Percentiles rank a stretch among this genome's conserved stretches.
phyloP scores from a whole-genome alignment of 306 rosid species.

The Malus sylvestris region DNA sequence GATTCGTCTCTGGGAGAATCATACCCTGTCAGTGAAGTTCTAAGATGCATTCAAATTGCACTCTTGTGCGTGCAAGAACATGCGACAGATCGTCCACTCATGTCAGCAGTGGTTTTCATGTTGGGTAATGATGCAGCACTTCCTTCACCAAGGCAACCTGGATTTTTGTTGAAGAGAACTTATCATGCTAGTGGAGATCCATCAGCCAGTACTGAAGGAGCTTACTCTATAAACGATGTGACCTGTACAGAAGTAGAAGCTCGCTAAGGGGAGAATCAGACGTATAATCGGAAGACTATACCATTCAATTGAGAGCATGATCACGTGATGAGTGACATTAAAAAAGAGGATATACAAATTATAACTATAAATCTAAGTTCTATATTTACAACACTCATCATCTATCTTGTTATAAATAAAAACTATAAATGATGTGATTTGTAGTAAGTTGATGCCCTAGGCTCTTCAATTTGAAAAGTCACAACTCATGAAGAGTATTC shows the following conservation, averaged over 20 bases:
- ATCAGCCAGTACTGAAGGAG: neutral
- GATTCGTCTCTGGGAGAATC: neutral
- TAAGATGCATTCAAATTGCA: neutral
- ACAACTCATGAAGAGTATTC: too few species aligned
- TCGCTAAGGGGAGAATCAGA: too few species aligned
- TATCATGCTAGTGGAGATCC: neutral
- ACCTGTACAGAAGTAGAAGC: neutral
- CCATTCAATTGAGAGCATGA: too few species aligned
- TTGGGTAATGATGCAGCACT: conserved; percentile 20
- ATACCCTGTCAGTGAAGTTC: neutral
- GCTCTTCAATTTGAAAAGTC: too few species aligned
- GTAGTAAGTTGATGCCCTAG: too few species aligned
- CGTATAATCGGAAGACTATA: too few species aligned
- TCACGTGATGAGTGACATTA: too few species aligned
- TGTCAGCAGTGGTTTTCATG: conserved; percentile 33
- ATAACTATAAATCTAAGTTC: too few species aligned
- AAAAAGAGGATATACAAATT: too few species aligned
- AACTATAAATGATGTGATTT: too few species aligned
- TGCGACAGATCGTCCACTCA: conserved; percentile 21
- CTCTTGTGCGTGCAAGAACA: conserved; percentile 12
- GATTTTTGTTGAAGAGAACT: conserved; percentile 11
- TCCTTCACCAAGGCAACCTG: conserved; percentile 22
- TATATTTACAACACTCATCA: too few species aligned
- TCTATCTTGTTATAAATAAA: too few species aligned
- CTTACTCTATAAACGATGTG: neutral